These are phyloP conservation scores for Fusarium illudens DNA, from an alignment of 2,329 filamentous ascomycete genomes.

Conservation along the genomic window DNA sequence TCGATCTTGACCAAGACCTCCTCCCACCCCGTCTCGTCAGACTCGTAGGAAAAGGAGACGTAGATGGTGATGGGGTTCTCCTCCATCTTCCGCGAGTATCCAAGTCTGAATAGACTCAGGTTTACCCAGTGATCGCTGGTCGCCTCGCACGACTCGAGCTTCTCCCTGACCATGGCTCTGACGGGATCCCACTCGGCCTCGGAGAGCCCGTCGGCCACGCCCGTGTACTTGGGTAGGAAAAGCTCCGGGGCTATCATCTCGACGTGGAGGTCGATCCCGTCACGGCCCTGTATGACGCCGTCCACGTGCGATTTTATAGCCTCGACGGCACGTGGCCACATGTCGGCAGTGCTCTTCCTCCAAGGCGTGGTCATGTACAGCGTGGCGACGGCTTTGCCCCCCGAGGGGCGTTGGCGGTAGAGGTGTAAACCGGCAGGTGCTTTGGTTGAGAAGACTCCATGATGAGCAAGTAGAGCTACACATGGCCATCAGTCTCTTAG, in stretches of 20 bases:
- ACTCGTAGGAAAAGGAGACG: neutral
- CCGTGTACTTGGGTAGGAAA: neutral
- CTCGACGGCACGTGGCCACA: neutral
- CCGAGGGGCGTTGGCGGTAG: neutral
- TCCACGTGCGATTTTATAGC: neutral
- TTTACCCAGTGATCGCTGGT: neutral
- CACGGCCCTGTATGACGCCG: neutral
- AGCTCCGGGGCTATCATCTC: neutral
- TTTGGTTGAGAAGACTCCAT: neutral
- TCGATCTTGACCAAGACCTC: neutral
- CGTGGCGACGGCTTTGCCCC: neutral
- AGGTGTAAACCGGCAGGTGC: neutral
- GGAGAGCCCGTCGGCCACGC: neutral
- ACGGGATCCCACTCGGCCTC: neutral
- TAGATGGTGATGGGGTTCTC: neutral
- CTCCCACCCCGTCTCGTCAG: neutral
- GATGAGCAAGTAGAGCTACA: neutral
- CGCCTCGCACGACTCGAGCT: neutral
- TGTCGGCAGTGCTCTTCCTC: neutral
- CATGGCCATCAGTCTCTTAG: neutral
- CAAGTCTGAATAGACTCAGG: neutral
- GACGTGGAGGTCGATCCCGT: neutral
- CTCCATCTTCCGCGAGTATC: neutral
- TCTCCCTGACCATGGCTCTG: neutral
- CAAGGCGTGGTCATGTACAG: neutral